Percentiles rank a stretch among this genome's conserved stretches.
phyloP scores from a whole-genome alignment of 352 stramenopile genomes.

The Blastocystis sp. region DNA sequence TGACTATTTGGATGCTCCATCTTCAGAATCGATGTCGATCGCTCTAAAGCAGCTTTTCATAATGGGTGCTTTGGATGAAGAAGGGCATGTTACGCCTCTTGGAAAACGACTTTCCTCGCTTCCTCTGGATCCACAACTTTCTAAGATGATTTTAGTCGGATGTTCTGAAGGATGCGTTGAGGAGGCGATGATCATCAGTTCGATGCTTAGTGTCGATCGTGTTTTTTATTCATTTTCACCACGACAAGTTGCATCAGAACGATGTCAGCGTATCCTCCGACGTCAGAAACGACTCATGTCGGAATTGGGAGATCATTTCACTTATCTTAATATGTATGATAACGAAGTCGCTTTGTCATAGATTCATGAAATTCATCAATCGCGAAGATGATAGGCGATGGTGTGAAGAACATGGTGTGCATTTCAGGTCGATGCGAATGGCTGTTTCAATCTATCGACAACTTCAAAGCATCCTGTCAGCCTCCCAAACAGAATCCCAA shows the following conservation, averaged over 20 bases:
- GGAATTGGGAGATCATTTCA: constrained; percentile 66
- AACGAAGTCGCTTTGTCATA: neutral
- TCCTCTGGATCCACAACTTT: constrained; percentile 78
- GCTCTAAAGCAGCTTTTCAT: constrained; percentile 74
- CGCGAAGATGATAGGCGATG: constrained; percentile 32
- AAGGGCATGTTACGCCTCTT: constrained; percentile 69
- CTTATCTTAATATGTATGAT: constrained; percentile 64
- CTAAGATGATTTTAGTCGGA: constrained; percentile 73
- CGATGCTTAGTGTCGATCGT: constrained; percentile 78
- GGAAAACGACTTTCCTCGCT: constrained; percentile 77
- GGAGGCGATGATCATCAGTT: constrained; percentile 73
- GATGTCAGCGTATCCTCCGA: constrained; percentile 65
- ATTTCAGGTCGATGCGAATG: constrained; percentile 62
- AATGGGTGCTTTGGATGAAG: constrained; percentile 69
- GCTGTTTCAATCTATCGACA: constrained; percentile 62
- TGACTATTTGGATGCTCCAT: constrained; percentile 87
- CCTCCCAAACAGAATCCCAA: neutral
- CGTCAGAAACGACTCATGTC: constrained; percentile 59
- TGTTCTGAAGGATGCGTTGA: constrained; percentile 69
- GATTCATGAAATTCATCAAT: constrained; percentile 57
- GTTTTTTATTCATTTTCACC: constrained; percentile 67
- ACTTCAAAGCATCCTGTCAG: constrained; percentile 60
- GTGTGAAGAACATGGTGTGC: constrained; percentile 64
- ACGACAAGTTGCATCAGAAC: neutral
- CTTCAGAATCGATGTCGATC: constrained; percentile 76